phyloP scores from a whole-genome alignment of 306 rosid species.

The Sindora glabra region DNA sequence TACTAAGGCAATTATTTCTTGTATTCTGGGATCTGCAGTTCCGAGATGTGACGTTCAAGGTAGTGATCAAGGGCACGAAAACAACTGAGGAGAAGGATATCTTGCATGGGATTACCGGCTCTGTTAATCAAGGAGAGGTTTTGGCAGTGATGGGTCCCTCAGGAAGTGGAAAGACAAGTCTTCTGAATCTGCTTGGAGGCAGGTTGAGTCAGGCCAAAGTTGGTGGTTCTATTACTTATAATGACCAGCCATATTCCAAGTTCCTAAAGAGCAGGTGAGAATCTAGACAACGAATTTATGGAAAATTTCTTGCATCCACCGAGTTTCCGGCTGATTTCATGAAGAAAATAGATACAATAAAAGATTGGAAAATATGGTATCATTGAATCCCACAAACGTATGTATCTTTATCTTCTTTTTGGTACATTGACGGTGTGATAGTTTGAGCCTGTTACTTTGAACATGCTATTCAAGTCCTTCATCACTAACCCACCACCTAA shows the following conservation, averaged over 20 bases:
- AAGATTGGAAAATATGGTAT: not conserved
- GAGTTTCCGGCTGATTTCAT: too few species aligned
- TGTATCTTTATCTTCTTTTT: too few species aligned
- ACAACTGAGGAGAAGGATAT: not conserved
- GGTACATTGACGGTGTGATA: too few species aligned
- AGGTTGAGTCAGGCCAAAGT: not conserved
- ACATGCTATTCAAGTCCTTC: too few species aligned
- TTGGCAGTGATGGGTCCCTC: not conserved
- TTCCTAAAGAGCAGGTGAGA: not conserved
- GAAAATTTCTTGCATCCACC: too few species aligned
- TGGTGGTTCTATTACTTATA: not conserved
- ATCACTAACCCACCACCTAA: too few species aligned
- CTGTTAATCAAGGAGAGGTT: not conserved
- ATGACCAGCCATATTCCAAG: not conserved
- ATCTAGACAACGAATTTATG: too few species aligned
- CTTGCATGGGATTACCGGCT: not conserved
- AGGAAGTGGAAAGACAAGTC: not conserved
- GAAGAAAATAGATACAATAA: too few species aligned
- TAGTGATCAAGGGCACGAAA: not conserved
- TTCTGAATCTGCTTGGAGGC: not conserved
- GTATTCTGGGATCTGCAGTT: not conserved
- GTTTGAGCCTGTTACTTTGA: too few species aligned
- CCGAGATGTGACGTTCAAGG: not conserved
- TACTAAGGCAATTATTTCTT: not conserved
- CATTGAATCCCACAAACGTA: too few species aligned